phyloP scores from a whole-genome alignment of 2,329 filamentous ascomycete species.

The Fonsecaea multimorphosa region DNA sequence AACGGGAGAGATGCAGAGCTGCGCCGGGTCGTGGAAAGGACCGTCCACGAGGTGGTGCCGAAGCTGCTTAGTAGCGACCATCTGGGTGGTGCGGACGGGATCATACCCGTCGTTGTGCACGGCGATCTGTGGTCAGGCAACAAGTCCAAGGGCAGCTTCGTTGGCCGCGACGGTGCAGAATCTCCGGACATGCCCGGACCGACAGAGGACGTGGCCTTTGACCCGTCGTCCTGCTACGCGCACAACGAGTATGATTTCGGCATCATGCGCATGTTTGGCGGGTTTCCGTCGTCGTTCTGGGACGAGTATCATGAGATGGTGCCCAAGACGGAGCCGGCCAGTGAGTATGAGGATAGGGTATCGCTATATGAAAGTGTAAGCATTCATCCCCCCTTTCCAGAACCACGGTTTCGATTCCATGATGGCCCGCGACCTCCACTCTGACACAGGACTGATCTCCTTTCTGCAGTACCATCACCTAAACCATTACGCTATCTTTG shows the following conservation, averaged over 20 bases:
- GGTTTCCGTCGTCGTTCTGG: constrained; percentile 75
- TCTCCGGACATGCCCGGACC: constrained; percentile 50
- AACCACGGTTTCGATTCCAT: too few species aligned
- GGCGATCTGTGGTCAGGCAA: constrained; percentile 96
- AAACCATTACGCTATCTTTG: constrained; percentile 87
- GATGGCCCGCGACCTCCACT: not conserved
- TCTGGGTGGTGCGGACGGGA: constrained; percentile 62
- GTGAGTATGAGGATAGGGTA: constrained; percentile 85
- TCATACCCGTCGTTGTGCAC: constrained; percentile 82
- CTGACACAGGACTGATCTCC: not conserved
- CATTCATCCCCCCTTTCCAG: not conserved
- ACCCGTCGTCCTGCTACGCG: constrained; percentile 80
- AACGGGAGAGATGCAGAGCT: constrained; percentile 72
- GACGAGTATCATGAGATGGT: constrained; percentile 76
- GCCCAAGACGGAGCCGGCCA: constrained; percentile 77
- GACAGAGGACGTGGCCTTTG: constrained; percentile 78
- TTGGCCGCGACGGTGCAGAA: constrained; percentile 43
- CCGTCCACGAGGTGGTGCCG: constrained; percentile 71
- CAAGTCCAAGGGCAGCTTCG: constrained; percentile 69
- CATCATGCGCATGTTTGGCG: constrained; percentile 97
- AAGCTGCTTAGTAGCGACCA: constrained; percentile 72
- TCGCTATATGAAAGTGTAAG: constrained; percentile 73
- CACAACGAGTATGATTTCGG: constrained; percentile 90
- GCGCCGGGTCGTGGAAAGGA: constrained; percentile 66
- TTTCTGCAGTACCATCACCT: constrained; percentile 73